These are phyloP conservation scores for Lentinula novae-zelandiae DNA, from an alignment of 1,284 basidiomycete species.

Conservation along the genomic window DNA sequence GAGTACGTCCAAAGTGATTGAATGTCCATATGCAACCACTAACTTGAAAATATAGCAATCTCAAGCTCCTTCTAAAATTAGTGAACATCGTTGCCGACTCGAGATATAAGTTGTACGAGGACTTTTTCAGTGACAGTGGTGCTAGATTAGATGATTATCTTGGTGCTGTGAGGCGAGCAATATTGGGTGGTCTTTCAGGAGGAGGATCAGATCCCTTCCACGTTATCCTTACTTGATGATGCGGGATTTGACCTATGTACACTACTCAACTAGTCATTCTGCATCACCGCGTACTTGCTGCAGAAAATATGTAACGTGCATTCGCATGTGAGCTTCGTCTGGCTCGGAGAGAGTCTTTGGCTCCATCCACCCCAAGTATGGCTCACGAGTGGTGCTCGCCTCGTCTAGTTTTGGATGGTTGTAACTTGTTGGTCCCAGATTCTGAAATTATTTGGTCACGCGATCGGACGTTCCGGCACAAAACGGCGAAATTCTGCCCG, in stretches of 20 bases:
- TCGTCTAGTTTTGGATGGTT: no score
- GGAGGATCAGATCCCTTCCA: conserved; percentile 75
- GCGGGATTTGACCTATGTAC: not conserved
- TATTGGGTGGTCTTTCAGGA: conserved; percentile 64
- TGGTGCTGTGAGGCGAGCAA: conserved; percentile 62
- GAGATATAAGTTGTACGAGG: conserved; percentile 82
- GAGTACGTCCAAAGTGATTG: conserved; percentile 47
- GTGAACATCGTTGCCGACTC: conserved; percentile 88
- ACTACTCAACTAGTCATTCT: not conserved
- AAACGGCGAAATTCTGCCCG: no score
- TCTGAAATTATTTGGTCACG: no score
- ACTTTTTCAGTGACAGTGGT: conserved; percentile 69
- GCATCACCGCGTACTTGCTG: no score
- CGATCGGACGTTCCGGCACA: no score
- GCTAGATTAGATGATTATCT: conserved; percentile 67
- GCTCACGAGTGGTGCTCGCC: no score
- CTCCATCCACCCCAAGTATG: no score
- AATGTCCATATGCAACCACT: not conserved
- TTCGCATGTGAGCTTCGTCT: no score
- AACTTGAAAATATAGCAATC: conserved; percentile 52
- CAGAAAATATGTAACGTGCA: no score
- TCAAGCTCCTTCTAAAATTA: conserved; percentile 76
- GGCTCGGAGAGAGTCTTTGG: no score
- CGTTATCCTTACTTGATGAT: conserved; percentile 27
- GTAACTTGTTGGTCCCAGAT: no score